A percentile compares a stretch with the other conserved stretches of the same genome.
Evolutionary conservation across 306 rosid genomes (phyloP).

Genomic region (Canavalia gladiata): DNA sequence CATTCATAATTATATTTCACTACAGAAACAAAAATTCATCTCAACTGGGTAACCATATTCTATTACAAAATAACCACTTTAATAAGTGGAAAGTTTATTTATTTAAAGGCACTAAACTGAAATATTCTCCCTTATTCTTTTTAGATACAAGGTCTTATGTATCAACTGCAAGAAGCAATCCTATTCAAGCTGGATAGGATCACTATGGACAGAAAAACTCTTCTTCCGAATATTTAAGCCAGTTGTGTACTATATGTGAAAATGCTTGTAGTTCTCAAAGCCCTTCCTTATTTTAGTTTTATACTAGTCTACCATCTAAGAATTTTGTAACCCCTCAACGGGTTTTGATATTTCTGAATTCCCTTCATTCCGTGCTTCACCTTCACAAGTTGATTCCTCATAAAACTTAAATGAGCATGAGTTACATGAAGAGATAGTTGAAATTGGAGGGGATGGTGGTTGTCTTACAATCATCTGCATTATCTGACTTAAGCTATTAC

Average conservation of each 20-base stretch:
- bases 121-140: neutral
- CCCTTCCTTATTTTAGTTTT: constrained; percentile 15
- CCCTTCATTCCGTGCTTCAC: constrained; percentile 26
- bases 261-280: no score
- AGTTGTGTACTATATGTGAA: no score
- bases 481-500: constrained; percentile 8
- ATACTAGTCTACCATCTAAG: constrained; percentile 25
- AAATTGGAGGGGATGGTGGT: constrained; percentile 63
- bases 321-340: constrained; percentile 11
- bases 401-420: constrained; percentile 32
- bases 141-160: no score
- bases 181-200: no score
- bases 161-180: no score
- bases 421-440: constrained; percentile 37
- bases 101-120: constrained; percentile 20
- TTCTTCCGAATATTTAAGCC: no score
- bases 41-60: neutral
- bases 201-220: no score
- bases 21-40: neutral
- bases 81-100: constrained; percentile 46
- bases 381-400: constrained; percentile 40
- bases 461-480: constrained; percentile 37
- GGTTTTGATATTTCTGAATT: constrained; percentile 11
- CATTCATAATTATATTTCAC: neutral
- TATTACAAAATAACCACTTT: constrained; percentile 40